phyloP scores from a whole-genome alignment of 805 yeast species.

The Wickerhamiella vanderwaltii region DNA sequence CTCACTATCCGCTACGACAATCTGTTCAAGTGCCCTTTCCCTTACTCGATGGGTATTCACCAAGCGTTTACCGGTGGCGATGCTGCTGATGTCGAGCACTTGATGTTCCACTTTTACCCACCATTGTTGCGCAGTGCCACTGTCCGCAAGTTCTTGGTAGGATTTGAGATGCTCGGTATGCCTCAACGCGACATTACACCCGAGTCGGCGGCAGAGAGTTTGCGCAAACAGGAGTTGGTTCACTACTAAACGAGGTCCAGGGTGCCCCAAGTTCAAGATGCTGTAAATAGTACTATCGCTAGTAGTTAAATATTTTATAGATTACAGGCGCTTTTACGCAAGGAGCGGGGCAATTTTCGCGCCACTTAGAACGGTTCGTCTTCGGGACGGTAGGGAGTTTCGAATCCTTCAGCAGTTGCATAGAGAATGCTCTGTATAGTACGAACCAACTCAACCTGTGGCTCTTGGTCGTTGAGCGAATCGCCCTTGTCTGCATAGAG shows the following conservation, averaged over 20 bases:
- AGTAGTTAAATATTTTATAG: not conserved
- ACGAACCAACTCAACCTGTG: constrained; percentile 32
- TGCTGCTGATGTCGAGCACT: constrained; percentile 34
- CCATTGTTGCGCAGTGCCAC: constrained; percentile 65
- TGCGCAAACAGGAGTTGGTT: constrained; percentile 25
- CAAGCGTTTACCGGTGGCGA: constrained; percentile 50
- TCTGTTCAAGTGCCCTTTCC: constrained; percentile 55
- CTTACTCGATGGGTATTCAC: constrained; percentile 73
- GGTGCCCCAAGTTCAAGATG: too few relatives aligned
- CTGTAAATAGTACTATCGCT: too few relatives aligned
- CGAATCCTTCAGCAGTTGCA: constrained; percentile 75
- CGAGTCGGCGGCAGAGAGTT: constrained; percentile 50
- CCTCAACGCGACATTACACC: constrained; percentile 61
- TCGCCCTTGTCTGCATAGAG: constrained; percentile 33
- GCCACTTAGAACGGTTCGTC: constrained; percentile 20
- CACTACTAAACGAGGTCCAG: constrained; percentile 11
- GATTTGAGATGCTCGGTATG: constrained; percentile 46
- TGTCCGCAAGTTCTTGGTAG: constrained; percentile 63
- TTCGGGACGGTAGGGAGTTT: constrained; percentile 32
- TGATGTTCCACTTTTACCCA: constrained; percentile 70
- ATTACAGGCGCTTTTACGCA: too few relatives aligned
- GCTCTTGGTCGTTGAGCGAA: constrained; percentile 21
- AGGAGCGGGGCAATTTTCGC: too few relatives aligned
- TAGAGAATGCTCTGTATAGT: constrained; percentile 68
- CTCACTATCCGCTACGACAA: constrained; percentile 60